Evolutionary conservation across 331 rosid genomes (phyloP).

Genomic region (Quercus phellos): DNA sequence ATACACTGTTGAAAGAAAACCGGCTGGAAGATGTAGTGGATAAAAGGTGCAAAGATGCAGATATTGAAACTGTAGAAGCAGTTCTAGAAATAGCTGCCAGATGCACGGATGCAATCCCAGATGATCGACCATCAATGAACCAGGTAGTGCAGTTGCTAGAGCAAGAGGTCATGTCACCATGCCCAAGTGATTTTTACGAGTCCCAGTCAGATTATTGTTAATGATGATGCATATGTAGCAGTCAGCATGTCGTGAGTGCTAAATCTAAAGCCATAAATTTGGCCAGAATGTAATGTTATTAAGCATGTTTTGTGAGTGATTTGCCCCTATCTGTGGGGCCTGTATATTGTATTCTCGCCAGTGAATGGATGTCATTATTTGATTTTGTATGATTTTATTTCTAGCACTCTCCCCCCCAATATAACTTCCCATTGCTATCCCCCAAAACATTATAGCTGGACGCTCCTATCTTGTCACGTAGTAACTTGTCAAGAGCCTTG

Average conservation of each 20-base stretch:
- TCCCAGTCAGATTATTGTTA: slow-evolving; percentile 72
- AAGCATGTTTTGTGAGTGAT: slow-evolving; percentile 13
- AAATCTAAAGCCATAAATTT: not conserved
- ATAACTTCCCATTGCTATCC: no score
- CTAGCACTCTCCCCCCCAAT: accelerated
- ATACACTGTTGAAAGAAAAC: slow-evolving; percentile 63
- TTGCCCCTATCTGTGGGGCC: slow-evolving; percentile 24
- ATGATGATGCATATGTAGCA: not conserved
- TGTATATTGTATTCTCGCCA: slow-evolving; percentile 33
- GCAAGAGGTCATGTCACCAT: slow-evolving; percentile 84
- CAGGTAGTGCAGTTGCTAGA: slow-evolving; percentile 79
- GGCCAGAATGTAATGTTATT: not conserved
- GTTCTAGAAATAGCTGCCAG: slow-evolving; percentile 75
- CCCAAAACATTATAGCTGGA: no score
- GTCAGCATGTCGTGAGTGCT: not conserved
- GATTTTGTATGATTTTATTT: no score
- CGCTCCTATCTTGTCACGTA: no score
- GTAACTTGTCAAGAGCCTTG: no score
- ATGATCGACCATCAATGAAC: slow-evolving; percentile 78
- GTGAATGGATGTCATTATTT: not conserved
- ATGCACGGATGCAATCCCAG: slow-evolving; percentile 81
- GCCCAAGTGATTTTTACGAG: slow-evolving; percentile 74
- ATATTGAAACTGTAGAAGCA: slow-evolving; percentile 62
- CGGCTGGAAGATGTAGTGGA: slow-evolving; percentile 71
- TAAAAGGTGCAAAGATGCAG: slow-evolving; percentile 58